Conservation (phyloP, 495 filamentous ascomycete species). For the Evernia prunastri region DNA sequence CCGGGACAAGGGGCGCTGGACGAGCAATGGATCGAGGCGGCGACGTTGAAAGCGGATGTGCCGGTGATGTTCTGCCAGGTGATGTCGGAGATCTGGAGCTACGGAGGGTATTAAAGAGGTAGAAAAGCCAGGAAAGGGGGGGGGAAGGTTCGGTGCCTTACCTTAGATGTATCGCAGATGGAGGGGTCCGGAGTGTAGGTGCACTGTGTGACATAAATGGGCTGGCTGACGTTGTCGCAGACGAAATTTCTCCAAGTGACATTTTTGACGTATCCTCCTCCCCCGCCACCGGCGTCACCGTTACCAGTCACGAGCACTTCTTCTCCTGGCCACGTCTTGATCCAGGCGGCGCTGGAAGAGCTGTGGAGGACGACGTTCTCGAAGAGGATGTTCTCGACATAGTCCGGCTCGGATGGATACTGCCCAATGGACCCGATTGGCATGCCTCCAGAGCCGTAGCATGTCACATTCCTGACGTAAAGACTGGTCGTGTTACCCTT, state of each 20-base stretch:
- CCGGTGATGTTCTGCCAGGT: conserved; percentile 52
- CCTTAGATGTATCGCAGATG: conserved; percentile 43
- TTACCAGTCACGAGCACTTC: conserved; percentile 28
- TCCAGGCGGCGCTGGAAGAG: conserved; percentile 47
- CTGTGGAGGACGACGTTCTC: conserved; percentile 30
- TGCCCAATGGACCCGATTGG: conserved; percentile 46
- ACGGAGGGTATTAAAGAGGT: neutral
- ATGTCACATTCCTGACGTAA: conserved; percentile 32
- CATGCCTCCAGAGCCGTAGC: conserved; percentile 28
- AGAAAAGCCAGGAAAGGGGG: neutral
- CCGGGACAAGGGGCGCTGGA: conserved; percentile 40
- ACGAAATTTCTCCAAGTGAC: neutral
- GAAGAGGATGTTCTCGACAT: conserved; percentile 32
- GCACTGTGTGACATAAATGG: conserved; percentile 53
- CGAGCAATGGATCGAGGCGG: conserved; percentile 48
- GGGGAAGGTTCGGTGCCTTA: neutral
- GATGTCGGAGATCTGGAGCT: conserved; percentile 44
- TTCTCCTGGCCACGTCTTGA: conserved; percentile 48
- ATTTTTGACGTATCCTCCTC: neutral
- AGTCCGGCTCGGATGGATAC: conserved; percentile 30
- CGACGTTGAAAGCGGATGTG: conserved; percentile 49
- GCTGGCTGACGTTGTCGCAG: conserved; percentile 32
- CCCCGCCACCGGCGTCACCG: conserved; percentile 21
- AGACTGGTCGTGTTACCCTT: conserved; percentile 41
- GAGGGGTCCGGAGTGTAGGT: conserved; percentile 43